phyloP scores from a whole-genome alignment of 208 protist genomes.

The Trichomonas gallinae region DNA sequence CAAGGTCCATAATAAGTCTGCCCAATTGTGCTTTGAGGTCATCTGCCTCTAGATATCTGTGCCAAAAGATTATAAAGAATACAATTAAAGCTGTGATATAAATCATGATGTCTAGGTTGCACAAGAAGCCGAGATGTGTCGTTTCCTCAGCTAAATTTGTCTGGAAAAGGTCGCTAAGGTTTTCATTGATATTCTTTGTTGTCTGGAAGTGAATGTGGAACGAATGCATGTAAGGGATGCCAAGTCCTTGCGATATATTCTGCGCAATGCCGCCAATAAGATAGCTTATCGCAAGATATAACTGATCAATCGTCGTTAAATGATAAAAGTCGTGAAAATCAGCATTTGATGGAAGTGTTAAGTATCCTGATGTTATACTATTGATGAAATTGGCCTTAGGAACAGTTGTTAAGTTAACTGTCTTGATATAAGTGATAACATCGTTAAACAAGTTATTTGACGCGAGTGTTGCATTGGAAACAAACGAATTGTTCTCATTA shows the following conservation, averaged over 20 bases:
- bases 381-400: not conserved
- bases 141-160: not conserved
- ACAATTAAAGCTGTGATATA: not conserved
- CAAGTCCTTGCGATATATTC: not conserved
- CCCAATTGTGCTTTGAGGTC: not conserved
- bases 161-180: not conserved
- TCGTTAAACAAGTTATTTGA: not conserved
- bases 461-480: not conserved
- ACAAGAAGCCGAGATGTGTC: not conserved
- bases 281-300: not conserved
- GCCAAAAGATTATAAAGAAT: not conserved
- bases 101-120: not conserved
- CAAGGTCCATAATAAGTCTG: not conserved
- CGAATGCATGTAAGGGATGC: not conserved
- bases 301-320: not conserved
- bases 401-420: not conserved
- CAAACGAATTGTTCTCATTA: not conserved
- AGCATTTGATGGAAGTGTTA: not conserved
- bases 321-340: not conserved
- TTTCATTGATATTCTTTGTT: not conserved
- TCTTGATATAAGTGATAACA: not conserved
- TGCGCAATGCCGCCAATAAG: not conserved
- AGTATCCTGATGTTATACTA: not conserved
- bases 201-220: not conserved
- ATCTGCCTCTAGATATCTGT: not conserved